Conservation (phyloP, 148 eudicot genomes). For the Spergularia bocconei region DNA sequence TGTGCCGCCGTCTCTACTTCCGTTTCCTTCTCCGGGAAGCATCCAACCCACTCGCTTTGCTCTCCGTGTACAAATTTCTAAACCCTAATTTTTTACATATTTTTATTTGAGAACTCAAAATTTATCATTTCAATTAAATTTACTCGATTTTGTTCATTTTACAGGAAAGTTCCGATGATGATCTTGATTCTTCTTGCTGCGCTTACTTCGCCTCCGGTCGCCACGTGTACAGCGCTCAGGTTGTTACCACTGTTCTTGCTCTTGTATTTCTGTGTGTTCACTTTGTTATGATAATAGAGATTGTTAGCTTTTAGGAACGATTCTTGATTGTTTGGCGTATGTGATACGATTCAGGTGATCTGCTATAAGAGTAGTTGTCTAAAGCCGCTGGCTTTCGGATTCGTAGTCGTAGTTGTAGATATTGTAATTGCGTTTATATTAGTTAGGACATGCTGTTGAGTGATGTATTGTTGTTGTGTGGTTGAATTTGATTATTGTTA, state of each 20-base stretch:
- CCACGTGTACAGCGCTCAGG: conserved; percentile 48
- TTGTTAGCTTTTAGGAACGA: not conserved
- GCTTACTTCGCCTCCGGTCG: conserved; percentile 62
- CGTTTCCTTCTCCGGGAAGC: conserved; percentile 58
- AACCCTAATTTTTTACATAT: not conserved
- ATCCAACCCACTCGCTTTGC: conserved; percentile 66
- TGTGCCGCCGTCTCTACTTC: conserved; percentile 40
- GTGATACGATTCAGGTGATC: not conserved
- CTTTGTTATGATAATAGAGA: not conserved
- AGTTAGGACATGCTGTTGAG: not conserved
- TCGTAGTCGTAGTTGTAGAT: not conserved
- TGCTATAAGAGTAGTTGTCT: not conserved
- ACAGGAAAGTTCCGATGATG: conserved; percentile 40
- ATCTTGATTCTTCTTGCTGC: conserved; percentile 35
- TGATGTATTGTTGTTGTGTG: not conserved
- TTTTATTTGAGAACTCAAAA: not conserved
- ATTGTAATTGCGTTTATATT: not conserved
- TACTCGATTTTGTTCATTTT: not conserved
- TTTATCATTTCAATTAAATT: not conserved
- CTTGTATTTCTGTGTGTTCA: not conserved
- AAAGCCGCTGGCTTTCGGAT: not conserved
- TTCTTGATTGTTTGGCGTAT: not conserved
- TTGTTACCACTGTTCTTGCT: not conserved
- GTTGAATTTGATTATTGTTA: not conserved
- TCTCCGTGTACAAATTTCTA: conserved; percentile 35